These are phyloP conservation scores for Coemansia sp. DNA, from an alignment of 192 early-diverging fungal species.

Conservation along the genomic window DNA sequence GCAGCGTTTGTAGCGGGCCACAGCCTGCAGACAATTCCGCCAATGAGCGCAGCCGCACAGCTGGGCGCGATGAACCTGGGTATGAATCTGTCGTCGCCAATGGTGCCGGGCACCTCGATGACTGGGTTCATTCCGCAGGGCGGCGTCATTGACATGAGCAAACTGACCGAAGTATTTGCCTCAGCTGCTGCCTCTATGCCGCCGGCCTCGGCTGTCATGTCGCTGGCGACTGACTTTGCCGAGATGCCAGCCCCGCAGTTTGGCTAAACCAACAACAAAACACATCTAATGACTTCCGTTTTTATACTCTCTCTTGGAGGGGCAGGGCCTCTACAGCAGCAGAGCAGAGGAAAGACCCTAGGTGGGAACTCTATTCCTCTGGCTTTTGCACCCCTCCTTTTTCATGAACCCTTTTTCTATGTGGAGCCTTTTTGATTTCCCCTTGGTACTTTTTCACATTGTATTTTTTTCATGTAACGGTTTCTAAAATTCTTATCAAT, in stretches of 20 bases:
- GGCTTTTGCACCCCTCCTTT: neutral
- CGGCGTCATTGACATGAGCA: constrained; percentile 33
- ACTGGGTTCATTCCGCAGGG: constrained; percentile 14
- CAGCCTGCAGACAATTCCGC: constrained; percentile 14
- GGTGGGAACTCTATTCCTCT: too few species aligned
- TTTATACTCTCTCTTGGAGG: too few species aligned
- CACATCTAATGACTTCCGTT: neutral
- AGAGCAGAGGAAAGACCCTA: too few species aligned
- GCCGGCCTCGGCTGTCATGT: constrained; percentile 9
- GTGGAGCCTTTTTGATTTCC: neutral
- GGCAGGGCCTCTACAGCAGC: too few species aligned
- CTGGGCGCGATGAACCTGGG: constrained; percentile 19
- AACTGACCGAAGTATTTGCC: constrained; percentile 33
- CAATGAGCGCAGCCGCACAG: constrained; percentile 19
- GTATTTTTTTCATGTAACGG: neutral
- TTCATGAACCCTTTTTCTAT: neutral
- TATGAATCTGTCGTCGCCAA: constrained; percentile 4
- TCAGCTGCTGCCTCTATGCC: constrained; percentile 5
- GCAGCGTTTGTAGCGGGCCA: constrained; percentile 40
- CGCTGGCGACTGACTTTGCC: constrained; percentile 12
- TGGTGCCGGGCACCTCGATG: constrained; percentile 45
- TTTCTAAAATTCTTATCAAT: neutral
- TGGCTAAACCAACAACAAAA: constrained; percentile 1
- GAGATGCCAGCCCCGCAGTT: constrained; percentile 1
- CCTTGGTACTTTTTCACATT: neutral